Conservation (phyloP, 257 asterid genomes). For the Ophiorrhiza pumila region DNA sequence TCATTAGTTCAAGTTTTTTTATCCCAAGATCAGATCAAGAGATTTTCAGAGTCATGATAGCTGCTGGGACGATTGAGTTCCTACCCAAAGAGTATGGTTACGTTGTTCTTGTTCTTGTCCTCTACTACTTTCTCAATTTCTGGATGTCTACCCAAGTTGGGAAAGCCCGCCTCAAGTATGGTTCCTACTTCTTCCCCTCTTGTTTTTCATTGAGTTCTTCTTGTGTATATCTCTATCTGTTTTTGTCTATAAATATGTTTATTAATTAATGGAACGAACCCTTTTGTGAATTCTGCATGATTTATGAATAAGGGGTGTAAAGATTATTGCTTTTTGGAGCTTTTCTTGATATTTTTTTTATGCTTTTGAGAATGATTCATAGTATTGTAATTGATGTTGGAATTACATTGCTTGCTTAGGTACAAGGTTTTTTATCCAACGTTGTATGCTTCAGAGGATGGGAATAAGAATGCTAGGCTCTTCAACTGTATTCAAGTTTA, state of each 20-base stretch:
- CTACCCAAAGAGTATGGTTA: slow-evolving; percentile 76
- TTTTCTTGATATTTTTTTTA: no score
- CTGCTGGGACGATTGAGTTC: slow-evolving; percentile 50
- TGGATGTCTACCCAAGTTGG: slow-evolving; percentile 82
- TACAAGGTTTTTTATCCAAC: slow-evolving; percentile 75
- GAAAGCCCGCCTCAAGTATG: slow-evolving; percentile 66
- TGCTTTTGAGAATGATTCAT: not conserved
- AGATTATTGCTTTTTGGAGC: not conserved
- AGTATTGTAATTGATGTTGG: not conserved
- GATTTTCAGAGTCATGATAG: slow-evolving; percentile 36
- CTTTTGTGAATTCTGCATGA: not conserved
- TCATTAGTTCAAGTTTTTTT: no score
- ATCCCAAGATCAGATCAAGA: slow-evolving; percentile 2
- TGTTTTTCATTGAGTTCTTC: not conserved
- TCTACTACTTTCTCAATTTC: slow-evolving; percentile 58
- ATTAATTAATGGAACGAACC: no score
- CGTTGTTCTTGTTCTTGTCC: slow-evolving; percentile 56
- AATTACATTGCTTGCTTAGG: slow-evolving; percentile 29
- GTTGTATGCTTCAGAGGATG: slow-evolving; percentile 76
- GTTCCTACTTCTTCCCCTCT: not conserved
- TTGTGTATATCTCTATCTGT: no score
- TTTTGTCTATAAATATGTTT: no score
- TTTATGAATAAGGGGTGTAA: not conserved
- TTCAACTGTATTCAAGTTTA: slow-evolving; percentile 89
- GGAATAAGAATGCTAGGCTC: slow-evolving; percentile 77